phyloP scores from a whole-genome alignment of 2,329 filamentous ascomycete species.

The Exophiala xenobiotica region DNA sequence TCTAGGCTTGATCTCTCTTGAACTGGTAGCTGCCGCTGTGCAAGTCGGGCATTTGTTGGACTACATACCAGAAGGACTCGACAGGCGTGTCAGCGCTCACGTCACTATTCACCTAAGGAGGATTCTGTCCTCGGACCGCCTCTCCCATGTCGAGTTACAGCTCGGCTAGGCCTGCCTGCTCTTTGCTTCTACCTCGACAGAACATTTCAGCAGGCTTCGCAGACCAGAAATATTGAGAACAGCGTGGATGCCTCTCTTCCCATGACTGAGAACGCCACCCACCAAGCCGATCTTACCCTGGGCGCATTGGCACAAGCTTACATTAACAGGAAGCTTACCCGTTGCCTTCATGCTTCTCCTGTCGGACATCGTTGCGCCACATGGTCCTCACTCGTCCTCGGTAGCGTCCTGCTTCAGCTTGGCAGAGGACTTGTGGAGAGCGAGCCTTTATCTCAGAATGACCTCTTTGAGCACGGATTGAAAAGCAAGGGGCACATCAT shows the following conservation, averaged over 20 bases:
- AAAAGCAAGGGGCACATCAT: conserved; percentile 1
- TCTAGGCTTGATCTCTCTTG: not conserved
- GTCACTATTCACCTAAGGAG: not conserved
- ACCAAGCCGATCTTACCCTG: no score
- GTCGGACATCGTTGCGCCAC: not conserved
- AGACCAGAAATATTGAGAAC: no score
- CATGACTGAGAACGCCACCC: no score
- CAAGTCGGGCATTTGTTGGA: not conserved
- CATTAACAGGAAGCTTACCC: not conserved
- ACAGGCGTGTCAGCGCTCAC: not conserved
- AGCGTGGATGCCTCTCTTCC: no score
- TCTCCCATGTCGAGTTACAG: not conserved
- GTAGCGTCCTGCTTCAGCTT: not conserved
- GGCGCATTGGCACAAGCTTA: not conserved
- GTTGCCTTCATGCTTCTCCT: not conserved
- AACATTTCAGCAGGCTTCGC: not conserved
- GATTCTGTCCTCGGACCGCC: not conserved
- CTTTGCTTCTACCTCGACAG: not conserved
- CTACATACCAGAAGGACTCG: not conserved
- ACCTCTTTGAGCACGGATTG: not conserved
- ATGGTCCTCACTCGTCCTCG: not conserved
- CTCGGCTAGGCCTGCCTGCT: not conserved
- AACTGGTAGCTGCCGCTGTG: not conserved
- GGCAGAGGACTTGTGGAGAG: not conserved
- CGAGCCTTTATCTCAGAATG: not conserved